Percentiles rank a stretch among this genome's conserved stretches.
These are phyloP conservation scores for Copromyces sp. DNA, from an alignment of 495 filamentous ascomycete species.

Conservation along the genomic window DNA sequence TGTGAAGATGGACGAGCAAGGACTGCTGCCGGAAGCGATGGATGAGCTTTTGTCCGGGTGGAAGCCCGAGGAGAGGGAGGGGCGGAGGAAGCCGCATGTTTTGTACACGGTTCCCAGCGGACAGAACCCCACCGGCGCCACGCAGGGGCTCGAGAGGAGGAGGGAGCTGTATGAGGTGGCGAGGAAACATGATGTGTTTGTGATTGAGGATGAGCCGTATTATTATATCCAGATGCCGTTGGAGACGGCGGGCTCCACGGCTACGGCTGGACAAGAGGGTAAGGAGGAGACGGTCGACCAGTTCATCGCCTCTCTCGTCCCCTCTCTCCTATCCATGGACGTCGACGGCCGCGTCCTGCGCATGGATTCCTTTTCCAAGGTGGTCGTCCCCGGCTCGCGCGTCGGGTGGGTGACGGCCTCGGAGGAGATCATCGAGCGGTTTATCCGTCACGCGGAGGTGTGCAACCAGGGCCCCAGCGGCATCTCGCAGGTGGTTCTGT, in stretches of 20 bases:
- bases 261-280: slow-evolving; percentile 1
- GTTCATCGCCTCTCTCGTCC: slow-evolving; percentile 43
- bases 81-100: slow-evolving; percentile 59
- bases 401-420: slow-evolving; percentile 74
- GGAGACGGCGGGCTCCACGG: slow-evolving; percentile 39
- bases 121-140: slow-evolving; percentile 89
- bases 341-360: slow-evolving; percentile 56
- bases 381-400: slow-evolving; percentile 65
- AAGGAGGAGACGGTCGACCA: slow-evolving; percentile 17
- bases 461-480: slow-evolving; percentile 77
- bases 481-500: slow-evolving; percentile 69
- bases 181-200: slow-evolving; percentile 73
- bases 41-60: slow-evolving; percentile 59
- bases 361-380: slow-evolving; percentile 76
- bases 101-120: slow-evolving; percentile 80
- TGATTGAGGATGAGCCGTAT: slow-evolving; percentile 96
- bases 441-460: slow-evolving; percentile 65
- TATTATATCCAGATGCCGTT: slow-evolving; percentile 94
- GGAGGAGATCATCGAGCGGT: slow-evolving; percentile 73
- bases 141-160: slow-evolving; percentile 55
- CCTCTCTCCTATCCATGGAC: slow-evolving; percentile 57
- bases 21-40: slow-evolving; percentile 55
- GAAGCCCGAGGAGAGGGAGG: slow-evolving; percentile 44
- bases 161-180: slow-evolving; percentile 63
- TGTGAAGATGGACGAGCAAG: slow-evolving; percentile 69